A percentile compares a stretch with the other conserved stretches of the same genome.
phyloP scores from a whole-genome alignment of 352 stramenopile genomes.

The Phytopythium oedochilum region DNA sequence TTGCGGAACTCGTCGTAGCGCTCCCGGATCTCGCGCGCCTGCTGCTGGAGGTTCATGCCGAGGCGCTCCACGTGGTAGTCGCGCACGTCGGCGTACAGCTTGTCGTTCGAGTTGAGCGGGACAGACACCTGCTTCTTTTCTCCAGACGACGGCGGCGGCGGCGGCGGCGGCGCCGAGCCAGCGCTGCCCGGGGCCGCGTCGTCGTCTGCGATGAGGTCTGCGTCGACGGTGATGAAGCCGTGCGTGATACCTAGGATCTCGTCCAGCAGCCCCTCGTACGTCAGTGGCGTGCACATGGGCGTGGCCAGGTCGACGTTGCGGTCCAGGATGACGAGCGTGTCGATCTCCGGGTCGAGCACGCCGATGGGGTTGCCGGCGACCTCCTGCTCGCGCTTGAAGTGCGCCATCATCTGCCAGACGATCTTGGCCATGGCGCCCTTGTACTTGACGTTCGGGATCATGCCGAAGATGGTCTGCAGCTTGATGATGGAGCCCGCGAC shows the following conservation, averaged over 20 bases:
- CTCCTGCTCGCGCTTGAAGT: constrained; percentile 91
- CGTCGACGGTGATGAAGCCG: constrained; percentile 81
- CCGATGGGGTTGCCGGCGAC: constrained; percentile 72
- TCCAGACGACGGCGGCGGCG: too few relatives aligned
- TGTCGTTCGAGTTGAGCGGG: constrained; percentile 94
- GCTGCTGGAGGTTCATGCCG: constrained; percentile 94
- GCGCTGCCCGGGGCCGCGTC: constrained; percentile 30
- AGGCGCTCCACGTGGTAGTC: constrained; percentile 97
- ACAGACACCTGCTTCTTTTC: constrained; percentile 85
- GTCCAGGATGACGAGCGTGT: constrained; percentile 94
- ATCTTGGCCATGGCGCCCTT: constrained; percentile 90
- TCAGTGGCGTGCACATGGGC: constrained; percentile 94
- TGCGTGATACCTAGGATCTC: constrained; percentile 94
- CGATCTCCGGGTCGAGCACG: constrained; percentile 84
- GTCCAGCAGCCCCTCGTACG: constrained; percentile 96
- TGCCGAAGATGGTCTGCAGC: constrained; percentile 90
- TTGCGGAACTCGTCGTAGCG: constrained; percentile 94
- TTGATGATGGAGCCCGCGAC: constrained; percentile 89
- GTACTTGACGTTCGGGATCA: constrained; percentile 94
- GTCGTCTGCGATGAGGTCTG: constrained; percentile 74
- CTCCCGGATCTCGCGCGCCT: constrained; percentile 93
- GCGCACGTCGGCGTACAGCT: constrained; percentile 93
- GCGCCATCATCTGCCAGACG: constrained; percentile 90
- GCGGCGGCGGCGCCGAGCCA: neutral
- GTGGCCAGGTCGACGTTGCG: constrained; percentile 94